Conservation (phyloP, 2,329 filamentous ascomycete genomes). For the Sporothrix humicola region DNA sequence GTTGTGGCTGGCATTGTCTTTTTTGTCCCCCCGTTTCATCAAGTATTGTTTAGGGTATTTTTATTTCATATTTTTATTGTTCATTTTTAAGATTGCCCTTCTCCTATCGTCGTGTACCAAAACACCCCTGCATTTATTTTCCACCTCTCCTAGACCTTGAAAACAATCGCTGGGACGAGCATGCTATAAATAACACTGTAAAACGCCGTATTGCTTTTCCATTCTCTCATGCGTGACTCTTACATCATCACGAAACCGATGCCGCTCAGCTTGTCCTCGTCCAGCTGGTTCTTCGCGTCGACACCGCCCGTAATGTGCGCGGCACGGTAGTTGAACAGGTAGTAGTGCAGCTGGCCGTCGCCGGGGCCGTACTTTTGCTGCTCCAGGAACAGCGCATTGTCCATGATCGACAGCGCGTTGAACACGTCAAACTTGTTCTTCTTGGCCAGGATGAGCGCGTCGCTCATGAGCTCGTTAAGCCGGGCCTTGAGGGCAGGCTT, state of each 20-base stretch:
- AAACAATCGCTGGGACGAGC: not conserved
- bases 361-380: conserved; percentile 94
- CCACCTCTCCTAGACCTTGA: not conserved
- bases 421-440: conserved; percentile 88
- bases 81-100: not conserved
- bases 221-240: not conserved
- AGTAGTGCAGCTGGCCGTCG: conserved; percentile 94
- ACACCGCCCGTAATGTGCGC: conserved; percentile 85
- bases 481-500: conserved; percentile 72
- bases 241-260: conserved; percentile 81
- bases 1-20: not conserved
- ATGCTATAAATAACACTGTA: conserved; percentile 22
- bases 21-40: not conserved
- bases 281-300: conserved; percentile 76
- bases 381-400: conserved; percentile 91
- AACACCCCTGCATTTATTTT: not conserved
- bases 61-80: not conserved
- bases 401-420: conserved; percentile 90
- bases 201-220: conserved; percentile 11
- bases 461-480: conserved; percentile 79
- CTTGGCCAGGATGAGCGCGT: conserved; percentile 88
- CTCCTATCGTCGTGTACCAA: not conserved
- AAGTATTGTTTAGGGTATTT: not conserved
- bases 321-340: conserved; percentile 95
- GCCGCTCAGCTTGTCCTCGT: conserved; percentile 79